phyloP scores from a whole-genome alignment of 345 rosid species.

The Gossypium turneri region DNA sequence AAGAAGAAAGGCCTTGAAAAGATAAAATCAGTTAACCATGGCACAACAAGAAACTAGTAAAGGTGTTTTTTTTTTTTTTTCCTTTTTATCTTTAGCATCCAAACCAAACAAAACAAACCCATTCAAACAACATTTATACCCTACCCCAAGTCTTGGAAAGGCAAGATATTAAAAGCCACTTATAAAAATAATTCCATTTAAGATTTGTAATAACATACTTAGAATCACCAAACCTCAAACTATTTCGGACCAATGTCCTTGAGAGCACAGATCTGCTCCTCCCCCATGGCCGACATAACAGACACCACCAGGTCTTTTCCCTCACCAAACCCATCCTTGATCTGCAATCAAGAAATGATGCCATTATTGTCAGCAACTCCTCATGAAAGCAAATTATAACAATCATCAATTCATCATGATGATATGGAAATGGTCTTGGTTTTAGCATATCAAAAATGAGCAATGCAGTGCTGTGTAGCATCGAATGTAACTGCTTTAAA shows the following conservation, averaged over 20 bases:
- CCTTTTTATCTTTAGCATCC: background rate
- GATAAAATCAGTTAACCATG: background rate
- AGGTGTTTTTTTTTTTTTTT: background rate
- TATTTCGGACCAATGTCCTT: conserved; percentile 48
- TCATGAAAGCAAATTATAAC: background rate
- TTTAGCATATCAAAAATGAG: background rate
- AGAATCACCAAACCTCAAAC: conserved; percentile 5
- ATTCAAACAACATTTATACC: background rate
- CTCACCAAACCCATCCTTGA: conserved; percentile 44
- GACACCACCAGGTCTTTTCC: conserved; percentile 48
- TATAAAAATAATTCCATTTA: background rate
- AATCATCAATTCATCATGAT: background rate
- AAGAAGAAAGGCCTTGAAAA: background rate
- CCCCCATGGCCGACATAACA: conserved; percentile 54
- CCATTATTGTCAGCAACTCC: background rate
- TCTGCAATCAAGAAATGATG: conserved; percentile 20
- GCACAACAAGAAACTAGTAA: background rate
- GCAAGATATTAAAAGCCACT: background rate
- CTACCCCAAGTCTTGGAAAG: too few relatives aligned
- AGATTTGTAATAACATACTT: background rate
- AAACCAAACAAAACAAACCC: background rate
- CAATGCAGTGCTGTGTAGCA: background rate
- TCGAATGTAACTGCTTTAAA: too few relatives aligned
- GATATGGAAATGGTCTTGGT: background rate
- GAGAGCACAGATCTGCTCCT: conserved; percentile 50